Evolutionary conservation across 305 asterid genomes (phyloP).

Genomic region (Vinca major): DNA sequence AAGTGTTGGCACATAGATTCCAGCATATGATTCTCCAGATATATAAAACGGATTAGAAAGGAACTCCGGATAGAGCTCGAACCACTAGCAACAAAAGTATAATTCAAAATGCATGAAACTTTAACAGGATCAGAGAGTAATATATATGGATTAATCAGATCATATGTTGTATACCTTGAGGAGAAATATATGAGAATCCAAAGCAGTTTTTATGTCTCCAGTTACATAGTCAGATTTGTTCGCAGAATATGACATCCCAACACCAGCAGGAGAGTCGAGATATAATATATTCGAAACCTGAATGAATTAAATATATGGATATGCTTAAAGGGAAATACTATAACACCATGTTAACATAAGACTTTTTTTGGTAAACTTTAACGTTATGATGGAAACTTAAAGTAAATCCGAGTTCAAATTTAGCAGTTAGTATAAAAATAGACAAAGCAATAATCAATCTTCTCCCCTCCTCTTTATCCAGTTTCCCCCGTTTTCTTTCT

Average conservation of each 20-base stretch:
- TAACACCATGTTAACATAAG: neutral
- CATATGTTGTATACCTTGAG: slow-evolving; percentile 51
- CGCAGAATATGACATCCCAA: slow-evolving; percentile 73
- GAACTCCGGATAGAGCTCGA: slow-evolving; percentile 75
- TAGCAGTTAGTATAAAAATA: slow-evolving; percentile 5
- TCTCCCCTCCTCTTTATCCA: neutral
- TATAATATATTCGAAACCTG: slow-evolving; percentile 74
- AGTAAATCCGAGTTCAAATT: slow-evolving; percentile 7
- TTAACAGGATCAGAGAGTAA: neutral
- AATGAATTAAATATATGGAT: neutral
- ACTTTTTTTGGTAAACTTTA: neutral
- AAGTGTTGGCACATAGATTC: slow-evolving; percentile 87
- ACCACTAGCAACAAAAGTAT: slow-evolving; percentile 54
- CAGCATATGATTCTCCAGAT: slow-evolving; percentile 91
- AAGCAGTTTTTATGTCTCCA: slow-evolving; percentile 73
- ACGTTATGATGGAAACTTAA: neutral
- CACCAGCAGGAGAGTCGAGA: slow-evolving; percentile 92
- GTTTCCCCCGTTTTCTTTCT: too few relatives aligned
- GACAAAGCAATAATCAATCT: slow-evolving; percentile 10
- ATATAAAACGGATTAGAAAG: slow-evolving; percentile 68
- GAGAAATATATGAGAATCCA: slow-evolving; percentile 69
- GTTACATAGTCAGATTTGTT: slow-evolving; percentile 63
- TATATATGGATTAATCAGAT: neutral
- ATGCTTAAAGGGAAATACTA: neutral
- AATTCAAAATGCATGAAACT: slow-evolving; percentile 6